A percentile compares a stretch with the other conserved stretches of the same genome.
phyloP scores from a whole-genome alignment of 192 early-diverging fungal genomes.

The Powellomyces hirtus region DNA sequence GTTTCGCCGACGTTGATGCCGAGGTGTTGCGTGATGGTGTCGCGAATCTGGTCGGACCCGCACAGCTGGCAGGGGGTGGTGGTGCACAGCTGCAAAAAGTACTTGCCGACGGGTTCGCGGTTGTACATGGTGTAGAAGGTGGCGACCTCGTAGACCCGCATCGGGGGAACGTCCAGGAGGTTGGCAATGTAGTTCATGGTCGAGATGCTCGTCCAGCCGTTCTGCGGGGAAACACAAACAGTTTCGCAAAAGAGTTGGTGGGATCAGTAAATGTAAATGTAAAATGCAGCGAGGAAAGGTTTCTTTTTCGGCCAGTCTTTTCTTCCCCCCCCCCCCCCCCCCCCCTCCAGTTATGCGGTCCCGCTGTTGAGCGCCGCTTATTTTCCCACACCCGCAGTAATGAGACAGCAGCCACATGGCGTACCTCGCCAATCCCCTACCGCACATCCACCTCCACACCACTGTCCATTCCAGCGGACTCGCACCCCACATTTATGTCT shows the following conservation, averaged over 20 bases:
- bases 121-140: slow-evolving; percentile 99
- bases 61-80: slow-evolving; percentile 98
- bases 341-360: too few species aligned
- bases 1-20: slow-evolving; percentile 94
- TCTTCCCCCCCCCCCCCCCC: too few species aligned
- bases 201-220: slow-evolving; percentile 87
- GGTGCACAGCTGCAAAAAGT: slow-evolving; percentile 98
- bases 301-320: too few species aligned
- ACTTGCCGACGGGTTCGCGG: slow-evolving; percentile 97
- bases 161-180: slow-evolving; percentile 92
- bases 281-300: too few species aligned
- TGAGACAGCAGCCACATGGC: too few species aligned
- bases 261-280: too few species aligned
- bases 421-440: too few species aligned
- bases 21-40: slow-evolving; percentile 82
- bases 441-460: too few species aligned
- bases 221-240: slow-evolving; percentile 10
- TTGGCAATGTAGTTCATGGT: slow-evolving; percentile 98
- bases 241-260: background rate
- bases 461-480: too few species aligned
- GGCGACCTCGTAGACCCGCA: slow-evolving; percentile 99
- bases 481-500: too few species aligned
- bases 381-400: too few species aligned
- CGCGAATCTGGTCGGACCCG: slow-evolving; percentile 85
- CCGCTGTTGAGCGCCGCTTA: too few species aligned